Evolutionary conservation across 2,329 filamentous ascomycete genomes (phyloP).

Genomic region (Leptographium flavum): DNA sequence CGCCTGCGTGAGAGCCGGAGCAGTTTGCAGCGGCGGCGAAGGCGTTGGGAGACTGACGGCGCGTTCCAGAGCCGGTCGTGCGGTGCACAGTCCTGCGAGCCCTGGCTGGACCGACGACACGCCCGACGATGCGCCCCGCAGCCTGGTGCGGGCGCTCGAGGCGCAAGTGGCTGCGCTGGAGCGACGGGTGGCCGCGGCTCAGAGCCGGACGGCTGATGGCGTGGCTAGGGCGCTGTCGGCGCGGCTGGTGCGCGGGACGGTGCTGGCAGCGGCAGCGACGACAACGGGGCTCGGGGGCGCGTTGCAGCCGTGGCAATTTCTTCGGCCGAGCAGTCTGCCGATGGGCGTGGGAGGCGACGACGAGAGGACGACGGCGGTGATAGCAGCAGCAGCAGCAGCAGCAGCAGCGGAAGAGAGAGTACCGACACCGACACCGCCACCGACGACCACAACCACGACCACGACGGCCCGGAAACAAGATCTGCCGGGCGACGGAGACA

Average conservation of each 20-base stretch:
- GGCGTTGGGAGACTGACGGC: not conserved
- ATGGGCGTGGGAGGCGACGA: not conserved
- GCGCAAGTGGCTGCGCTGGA: constrained; percentile 1
- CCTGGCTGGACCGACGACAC: not conserved
- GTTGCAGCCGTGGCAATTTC: not conserved
- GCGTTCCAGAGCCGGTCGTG: too few relatives aligned
- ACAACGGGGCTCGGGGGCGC: not conserved
- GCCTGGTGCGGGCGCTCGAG: constrained; percentile 1
- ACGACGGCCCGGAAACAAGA: not conserved
- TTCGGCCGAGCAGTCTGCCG: not conserved
- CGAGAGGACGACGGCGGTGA: not conserved
- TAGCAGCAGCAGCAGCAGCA: not conserved
- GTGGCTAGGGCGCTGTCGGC: not conserved
- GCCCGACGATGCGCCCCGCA: not conserved
- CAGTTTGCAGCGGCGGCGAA: not conserved
- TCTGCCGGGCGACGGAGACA: not conserved
- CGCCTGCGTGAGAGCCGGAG: not conserved
- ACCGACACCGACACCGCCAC: not conserved
- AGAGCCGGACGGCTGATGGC: not conserved
- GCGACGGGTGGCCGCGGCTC: not conserved
- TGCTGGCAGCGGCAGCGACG: not conserved
- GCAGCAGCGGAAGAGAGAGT: not conserved
- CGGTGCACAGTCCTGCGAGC: too few relatives aligned
- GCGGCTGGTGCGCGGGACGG: not conserved
- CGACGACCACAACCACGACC: too few relatives aligned